Evolutionary conservation across 1,284 basidiomycete species (phyloP), one percentile per base, ranked within the genome.

Genomic region (Cystobasidium pallidum): DNA sequence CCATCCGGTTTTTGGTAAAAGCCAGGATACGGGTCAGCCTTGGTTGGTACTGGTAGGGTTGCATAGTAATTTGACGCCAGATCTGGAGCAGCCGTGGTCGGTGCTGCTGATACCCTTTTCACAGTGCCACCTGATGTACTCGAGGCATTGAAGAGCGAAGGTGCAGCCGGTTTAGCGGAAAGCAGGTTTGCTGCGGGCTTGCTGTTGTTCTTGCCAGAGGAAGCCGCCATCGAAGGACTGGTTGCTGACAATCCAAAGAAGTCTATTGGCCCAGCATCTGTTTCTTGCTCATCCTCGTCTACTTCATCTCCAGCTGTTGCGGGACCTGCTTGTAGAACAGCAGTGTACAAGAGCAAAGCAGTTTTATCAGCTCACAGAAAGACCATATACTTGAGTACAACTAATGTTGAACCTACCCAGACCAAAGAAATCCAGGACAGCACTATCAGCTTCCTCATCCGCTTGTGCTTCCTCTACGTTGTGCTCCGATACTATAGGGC

Each of bases 1-100:
- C 74, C 74, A 47, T 66, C 62, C 19, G 70, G 59, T 34, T 63
- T 59, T 28, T 52, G 68, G 32, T 73, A 66, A 49, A 75, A 75
- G 30, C 74, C 74, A 28, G 74, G 74, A 49, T 75, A 75, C 21
- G 74, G 74, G 51, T 75, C 74, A 17, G 26, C 30, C 3, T 73
- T 61, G 1, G 74, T 73, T n/a, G 74, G 62, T 34, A 52, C 72
- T 30, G 74, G 61, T 10, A 73, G 24, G n/a, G 71, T 73, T 10
- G 71, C 70, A 63, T 75, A 75, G 62, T 70, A 73, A 43, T 73
- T 75, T n/a, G 66, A 67, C 17, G 70, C 70, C 15, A 67, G 54
- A 26, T 72, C 65, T 19, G 70, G 70, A 11, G 70, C 70, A 32
- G 64, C 47, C 21, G 70, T 66, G 41, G 65, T 66, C 21, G 70